Conservation (phyloP, 345 rosid genomes). For the Citrus unshiu region DNA sequence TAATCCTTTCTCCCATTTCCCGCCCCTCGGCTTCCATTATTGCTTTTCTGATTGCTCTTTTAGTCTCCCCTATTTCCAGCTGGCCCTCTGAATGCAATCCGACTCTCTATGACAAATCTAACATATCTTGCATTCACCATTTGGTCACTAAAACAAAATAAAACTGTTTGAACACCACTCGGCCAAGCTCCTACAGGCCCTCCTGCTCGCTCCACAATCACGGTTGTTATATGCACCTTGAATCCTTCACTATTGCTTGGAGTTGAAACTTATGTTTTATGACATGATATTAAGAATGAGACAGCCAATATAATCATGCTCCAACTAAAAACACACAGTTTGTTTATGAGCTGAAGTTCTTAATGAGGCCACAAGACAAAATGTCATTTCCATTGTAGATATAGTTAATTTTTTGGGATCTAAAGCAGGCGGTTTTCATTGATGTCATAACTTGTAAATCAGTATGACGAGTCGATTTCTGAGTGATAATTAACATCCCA, state of each 20-base stretch:
- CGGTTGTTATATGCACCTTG: not conserved
- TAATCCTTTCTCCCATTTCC: not conserved
- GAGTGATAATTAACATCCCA: not conserved
- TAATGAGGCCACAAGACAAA: not conserved
- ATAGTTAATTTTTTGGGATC: not conserved
- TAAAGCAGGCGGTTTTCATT: not conserved
- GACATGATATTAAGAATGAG: not conserved
- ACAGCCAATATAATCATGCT: not conserved
- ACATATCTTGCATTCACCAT: not conserved
- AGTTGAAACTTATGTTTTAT: not conserved
- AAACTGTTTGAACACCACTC: not conserved
- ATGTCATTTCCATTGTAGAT: too few species aligned
- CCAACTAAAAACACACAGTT: not conserved
- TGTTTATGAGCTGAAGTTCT: not conserved
- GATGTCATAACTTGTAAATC: not conserved
- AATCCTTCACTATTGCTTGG: not conserved
- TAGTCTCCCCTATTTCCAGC: not conserved
- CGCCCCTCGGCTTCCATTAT: not conserved
- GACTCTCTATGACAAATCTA: not conserved
- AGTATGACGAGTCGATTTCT: too few species aligned
- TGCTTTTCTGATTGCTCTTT: not conserved
- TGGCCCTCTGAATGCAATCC: not conserved
- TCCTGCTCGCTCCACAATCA: not conserved
- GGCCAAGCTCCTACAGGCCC: too few species aligned
- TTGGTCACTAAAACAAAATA: slow-evolving; percentile 25